Conservation (phyloP, 371 early-diverging fungal genomes). For the Saksenaea vasiformis region DNA sequence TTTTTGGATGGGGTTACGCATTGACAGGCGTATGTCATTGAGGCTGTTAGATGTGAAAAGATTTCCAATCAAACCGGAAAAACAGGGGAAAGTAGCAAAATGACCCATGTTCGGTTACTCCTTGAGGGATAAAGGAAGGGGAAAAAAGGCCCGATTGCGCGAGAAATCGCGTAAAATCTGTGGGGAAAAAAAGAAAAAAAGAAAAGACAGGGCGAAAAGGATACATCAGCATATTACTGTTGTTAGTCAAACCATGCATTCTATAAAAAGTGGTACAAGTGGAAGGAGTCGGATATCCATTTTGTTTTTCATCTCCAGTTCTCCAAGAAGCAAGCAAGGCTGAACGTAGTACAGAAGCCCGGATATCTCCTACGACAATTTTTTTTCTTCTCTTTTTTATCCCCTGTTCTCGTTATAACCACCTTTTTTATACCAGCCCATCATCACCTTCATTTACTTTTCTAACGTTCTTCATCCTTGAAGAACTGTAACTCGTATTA, state of each 20-base stretch:
- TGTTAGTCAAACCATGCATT: neutral
- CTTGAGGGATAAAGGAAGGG: too few relatives aligned
- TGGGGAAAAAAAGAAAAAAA: neutral
- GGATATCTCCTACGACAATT: conserved; percentile 11
- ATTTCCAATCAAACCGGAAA: too few relatives aligned
- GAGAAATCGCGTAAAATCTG: neutral
- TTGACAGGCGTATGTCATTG: too few relatives aligned
- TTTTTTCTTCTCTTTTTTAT: conserved; percentile 3
- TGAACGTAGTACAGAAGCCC: neutral
- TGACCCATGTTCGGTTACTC: too few relatives aligned
- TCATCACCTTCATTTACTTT: conserved; percentile 14
- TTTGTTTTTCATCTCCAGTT: conserved; percentile 5
- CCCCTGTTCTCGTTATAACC: conserved; percentile 6
- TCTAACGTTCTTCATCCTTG: neutral
- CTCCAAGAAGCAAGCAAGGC: conserved; percentile 4
- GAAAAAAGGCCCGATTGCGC: neutral
- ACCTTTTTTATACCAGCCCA: conserved; percentile 7
- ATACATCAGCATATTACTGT: neutral
- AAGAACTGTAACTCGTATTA: neutral
- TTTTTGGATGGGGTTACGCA: too few relatives aligned
- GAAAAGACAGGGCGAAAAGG: neutral
- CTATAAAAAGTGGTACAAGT: neutral
- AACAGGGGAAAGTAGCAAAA: too few relatives aligned
- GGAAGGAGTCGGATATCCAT: neutral
- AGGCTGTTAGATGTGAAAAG: too few relatives aligned